Percentiles rank a stretch among this genome's conserved stretches.
These are phyloP conservation scores for Thuja plicata DNA, from an alignment of 83 land plant species.

Conservation along the genomic window DNA sequence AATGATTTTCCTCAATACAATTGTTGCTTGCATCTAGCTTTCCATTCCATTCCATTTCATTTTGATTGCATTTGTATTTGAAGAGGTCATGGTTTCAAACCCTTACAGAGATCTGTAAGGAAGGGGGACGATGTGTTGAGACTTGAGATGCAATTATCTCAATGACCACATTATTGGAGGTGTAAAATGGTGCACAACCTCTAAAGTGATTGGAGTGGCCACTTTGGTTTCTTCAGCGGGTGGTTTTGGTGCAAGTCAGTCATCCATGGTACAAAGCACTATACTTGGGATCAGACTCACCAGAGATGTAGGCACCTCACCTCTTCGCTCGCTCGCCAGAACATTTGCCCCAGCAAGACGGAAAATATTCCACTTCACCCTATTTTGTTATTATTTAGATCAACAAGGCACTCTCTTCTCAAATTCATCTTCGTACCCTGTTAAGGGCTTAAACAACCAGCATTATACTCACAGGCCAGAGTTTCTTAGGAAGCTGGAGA, in stretches of 20 bases:
- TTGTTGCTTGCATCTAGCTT: too few relatives aligned
- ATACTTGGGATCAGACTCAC: slow-evolving; percentile 77
- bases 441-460: neutral
- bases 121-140: too few relatives aligned
- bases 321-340: slow-evolving; percentile 63
- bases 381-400: too few relatives aligned
- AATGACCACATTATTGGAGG: too few relatives aligned
- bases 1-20: too few relatives aligned
- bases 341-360: slow-evolving; percentile 50
- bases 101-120: too few relatives aligned
- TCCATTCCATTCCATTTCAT: too few relatives aligned
- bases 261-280: slow-evolving; percentile 50
- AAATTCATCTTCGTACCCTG: neutral
- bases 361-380: slow-evolving; percentile 12
- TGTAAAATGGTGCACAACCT: neutral
- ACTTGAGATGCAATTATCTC: too few relatives aligned
- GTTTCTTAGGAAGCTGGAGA: too few relatives aligned
- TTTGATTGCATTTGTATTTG: too few relatives aligned
- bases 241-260: slow-evolving; percentile 68
- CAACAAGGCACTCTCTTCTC: neutral
- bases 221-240: slow-evolving; percentile 81
- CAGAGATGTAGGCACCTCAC: slow-evolving; percentile 72
- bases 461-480: too few relatives aligned
- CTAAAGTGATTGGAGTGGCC: neutral
- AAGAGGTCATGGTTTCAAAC: too few relatives aligned